Evolutionary conservation across 495 filamentous ascomycete genomes (phyloP), one percentile per base, ranked within the genome.

Genomic region (Sporormia fimetaria): DNA sequence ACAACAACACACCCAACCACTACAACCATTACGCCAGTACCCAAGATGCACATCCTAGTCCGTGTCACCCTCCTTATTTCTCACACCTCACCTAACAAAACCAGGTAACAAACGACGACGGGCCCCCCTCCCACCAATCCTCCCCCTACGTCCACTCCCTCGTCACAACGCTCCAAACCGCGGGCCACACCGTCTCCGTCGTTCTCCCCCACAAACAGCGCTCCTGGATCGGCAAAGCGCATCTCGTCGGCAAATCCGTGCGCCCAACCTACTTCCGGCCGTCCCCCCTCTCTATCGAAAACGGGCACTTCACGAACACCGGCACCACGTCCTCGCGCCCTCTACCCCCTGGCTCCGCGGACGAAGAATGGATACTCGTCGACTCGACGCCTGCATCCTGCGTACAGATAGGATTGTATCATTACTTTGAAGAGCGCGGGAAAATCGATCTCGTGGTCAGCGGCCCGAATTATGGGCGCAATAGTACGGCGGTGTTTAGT

Each of bases 201-300:
- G 74, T 90, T 42, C 74, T 98, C 3, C 90, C 90, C 0, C 79
- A 94, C 61, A 77, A 76, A 7, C 90, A 98, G 62, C 80, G 87
- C 33, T 92, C 84, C 37, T 98, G 90, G 90, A 95, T 98, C 51
- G 86, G 87, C 40, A 98, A 98, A 66, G 90, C 90, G 15, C 88
- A 96, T 57, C 76, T 95, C 29, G 79, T 94, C 45, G 85, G 85
- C 39, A 76, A 83, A 52, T 78, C 80, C 14, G 74, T 93, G 27
- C 83, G 80, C 43, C 85, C 87, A 3, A 77, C 76, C n/a, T 93
- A 94, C 63, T 98, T 87, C 68, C 81, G 83, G 6, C 66, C 69
- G 74, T 7, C 38, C 8, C 30, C 55, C 14, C 66, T 71, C 37
- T 68, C 76, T 0, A 38, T 24, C 7, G 61, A 65, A n/a, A 29